Evolutionary conservation across 768 basidiomycete genomes (phyloP), one percentile per base, ranked within the genome.

Genomic region (Boletus reticulatus): DNA sequence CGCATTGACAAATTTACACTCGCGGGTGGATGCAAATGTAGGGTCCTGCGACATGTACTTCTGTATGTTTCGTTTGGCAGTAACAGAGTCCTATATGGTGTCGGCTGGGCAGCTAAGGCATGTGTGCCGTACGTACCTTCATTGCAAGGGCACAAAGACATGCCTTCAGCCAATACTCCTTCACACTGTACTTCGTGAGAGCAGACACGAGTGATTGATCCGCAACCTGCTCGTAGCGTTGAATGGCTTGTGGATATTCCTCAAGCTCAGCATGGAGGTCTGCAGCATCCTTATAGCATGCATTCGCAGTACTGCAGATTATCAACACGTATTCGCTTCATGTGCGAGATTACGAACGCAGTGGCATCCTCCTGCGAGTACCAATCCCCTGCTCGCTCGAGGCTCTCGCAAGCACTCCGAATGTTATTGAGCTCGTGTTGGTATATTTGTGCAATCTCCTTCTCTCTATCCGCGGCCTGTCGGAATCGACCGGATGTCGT

Each of bases 381-480:
- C 93, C 96, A 96, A 41, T 99, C 94, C 24, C 87, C 96, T 13
- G 97, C 97, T 47, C 89, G 79, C 67, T 88, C 88, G 63, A 86
- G 94, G 73, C 92, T 93, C 56, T 98, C 94, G 66, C 92, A 92
- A 51, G 94, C 94, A 63, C 86, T 89, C 14, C 82, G 81, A 32
- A 95, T 75, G 71, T 97, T 90, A 62, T 85, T 78, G 42, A 78
- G 74, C 61, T 93, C 90, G 58, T 91, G 86, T n/a, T 94, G 81
- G 73, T 93, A 88, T 59, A 98, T 94, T 68, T 92, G 88, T 4
- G 87, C 97, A 61, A 98, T 95, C 76, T 98, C 91, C 75, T 96
- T 98, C 80, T 98, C 94, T 64, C 97, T 79, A 72, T 99, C 97
- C 7, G 96, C 97, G 20, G 97, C 97, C 72, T 99, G 97, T 49